phyloP scores from a whole-genome alignment of 2,329 filamentous ascomycete genomes.

The Colletotrichum horii region DNA sequence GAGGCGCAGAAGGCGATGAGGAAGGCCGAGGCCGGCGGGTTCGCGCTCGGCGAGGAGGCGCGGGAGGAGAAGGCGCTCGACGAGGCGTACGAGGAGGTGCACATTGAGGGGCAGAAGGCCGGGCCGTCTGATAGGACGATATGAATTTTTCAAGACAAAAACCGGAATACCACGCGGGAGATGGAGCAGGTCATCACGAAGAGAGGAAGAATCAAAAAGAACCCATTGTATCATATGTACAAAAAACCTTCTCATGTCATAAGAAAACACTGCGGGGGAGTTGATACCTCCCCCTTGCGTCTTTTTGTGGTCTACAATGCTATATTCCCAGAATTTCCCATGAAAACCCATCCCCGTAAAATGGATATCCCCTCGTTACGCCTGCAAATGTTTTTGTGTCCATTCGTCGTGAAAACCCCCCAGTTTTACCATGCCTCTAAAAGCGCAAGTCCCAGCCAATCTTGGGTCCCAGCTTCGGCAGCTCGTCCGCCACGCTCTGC shows the following conservation, averaged over 20 bases:
- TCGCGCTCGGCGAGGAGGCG: constrained; percentile 50
- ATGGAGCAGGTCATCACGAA: neutral
- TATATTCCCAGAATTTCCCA: neutral
- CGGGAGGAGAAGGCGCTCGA: constrained; percentile 36
- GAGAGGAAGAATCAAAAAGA: neutral
- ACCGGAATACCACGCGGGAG: too few relatives aligned
- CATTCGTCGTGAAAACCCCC: neutral
- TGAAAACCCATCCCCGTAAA: neutral
- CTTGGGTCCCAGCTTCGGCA: constrained; percentile 85
- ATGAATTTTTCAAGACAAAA: too few relatives aligned
- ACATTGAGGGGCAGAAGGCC: constrained; percentile 37
- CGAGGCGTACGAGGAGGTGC: constrained; percentile 42
- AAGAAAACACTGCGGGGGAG: neutral
- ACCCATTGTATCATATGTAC: constrained; percentile 23
- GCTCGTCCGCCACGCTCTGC: constrained; percentile 93
- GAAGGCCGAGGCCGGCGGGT: constrained; percentile 38
- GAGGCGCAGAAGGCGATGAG: too few relatives aligned
- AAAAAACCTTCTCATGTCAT: neutral
- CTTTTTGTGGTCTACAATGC: constrained; percentile 2
- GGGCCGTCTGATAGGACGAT: neutral
- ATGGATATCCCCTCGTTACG: constrained; percentile 1
- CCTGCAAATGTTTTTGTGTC: neutral
- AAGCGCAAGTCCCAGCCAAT: constrained; percentile 79
- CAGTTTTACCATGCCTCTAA: constrained; percentile 32
- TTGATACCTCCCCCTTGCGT: neutral